These are phyloP conservation scores for Aspergillus fructus DNA, from an alignment of 2,329 filamentous ascomycete species.

Conservation along the genomic window DNA sequence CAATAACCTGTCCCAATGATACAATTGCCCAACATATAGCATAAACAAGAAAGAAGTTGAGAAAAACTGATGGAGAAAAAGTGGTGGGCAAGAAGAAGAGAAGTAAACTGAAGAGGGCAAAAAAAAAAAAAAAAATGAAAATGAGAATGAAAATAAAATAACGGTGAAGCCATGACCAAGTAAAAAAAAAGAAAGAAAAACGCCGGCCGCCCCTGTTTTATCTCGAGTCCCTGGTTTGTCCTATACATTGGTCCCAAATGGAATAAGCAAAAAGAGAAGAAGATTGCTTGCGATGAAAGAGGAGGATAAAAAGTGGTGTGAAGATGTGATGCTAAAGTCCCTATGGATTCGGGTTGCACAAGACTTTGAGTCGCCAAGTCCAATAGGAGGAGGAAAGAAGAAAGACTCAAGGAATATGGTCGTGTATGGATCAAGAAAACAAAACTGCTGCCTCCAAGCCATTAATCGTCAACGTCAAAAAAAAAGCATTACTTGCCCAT, in stretches of 20 bases:
- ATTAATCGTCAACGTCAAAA: slow-evolving; percentile 12
- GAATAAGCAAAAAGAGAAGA: slow-evolving; percentile 8
- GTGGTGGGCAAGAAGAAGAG: slow-evolving; percentile 12
- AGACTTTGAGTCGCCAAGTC: background rate
- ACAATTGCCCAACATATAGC: slow-evolving; percentile 23
- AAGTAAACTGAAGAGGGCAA: background rate
- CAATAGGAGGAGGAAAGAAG: slow-evolving; percentile 17
- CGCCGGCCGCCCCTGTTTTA: slow-evolving; percentile 17
- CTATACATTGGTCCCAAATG: slow-evolving; percentile 17
- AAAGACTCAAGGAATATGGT: background rate
- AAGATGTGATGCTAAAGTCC: background rate
- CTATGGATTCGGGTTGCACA: background rate
- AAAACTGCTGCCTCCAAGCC: slow-evolving; percentile 7
- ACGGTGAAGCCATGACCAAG: slow-evolving; percentile 5
- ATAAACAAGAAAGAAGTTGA: slow-evolving; percentile 17
- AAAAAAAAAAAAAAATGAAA: background rate
- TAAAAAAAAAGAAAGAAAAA: slow-evolving; percentile 10
- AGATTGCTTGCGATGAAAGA: background rate
- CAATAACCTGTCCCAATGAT: slow-evolving; percentile 28
- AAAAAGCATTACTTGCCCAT: slow-evolving; percentile 32
- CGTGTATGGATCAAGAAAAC: slow-evolving; percentile 7
- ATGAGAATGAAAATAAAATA: background rate
- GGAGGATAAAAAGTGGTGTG: background rate
- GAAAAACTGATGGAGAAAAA: slow-evolving; percentile 12
- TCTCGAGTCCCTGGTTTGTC: slow-evolving; percentile 9